A percentile compares a stretch with the other conserved stretches of the same genome.
These are phyloP conservation scores for Jatropha curcas DNA, from an alignment of 345 rosid genomes.

Conservation along the genomic window DNA sequence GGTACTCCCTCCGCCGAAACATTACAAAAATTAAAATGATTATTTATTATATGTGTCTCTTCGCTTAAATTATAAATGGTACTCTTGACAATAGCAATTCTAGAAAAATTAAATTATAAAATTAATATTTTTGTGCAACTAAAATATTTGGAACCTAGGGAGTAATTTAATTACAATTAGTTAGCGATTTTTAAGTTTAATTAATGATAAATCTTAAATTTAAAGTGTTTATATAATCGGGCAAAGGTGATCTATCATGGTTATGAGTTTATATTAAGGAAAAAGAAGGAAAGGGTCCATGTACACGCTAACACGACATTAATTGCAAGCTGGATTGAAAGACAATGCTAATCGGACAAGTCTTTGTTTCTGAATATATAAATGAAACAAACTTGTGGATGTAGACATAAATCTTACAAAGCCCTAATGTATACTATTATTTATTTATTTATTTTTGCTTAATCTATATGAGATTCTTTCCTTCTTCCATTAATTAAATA, in stretches of 20 bases:
- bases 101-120: too few relatives aligned
- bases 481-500: background rate
- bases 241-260: background rate
- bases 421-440: background rate
- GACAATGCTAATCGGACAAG: background rate
- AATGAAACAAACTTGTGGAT: background rate
- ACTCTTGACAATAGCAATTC: too few relatives aligned
- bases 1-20: background rate
- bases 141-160: too few relatives aligned
- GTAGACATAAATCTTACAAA: background rate
- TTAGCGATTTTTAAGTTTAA: too few relatives aligned
- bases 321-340: slow-evolving; percentile 15
- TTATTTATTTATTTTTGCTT: background rate
- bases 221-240: too few relatives aligned
- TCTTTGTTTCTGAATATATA: background rate
- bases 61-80: too few relatives aligned
- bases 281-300: background rate
- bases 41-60: too few relatives aligned
- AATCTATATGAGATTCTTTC: background rate
- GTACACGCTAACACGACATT: background rate
- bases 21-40: background rate
- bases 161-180: too few relatives aligned
- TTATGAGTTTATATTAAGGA: background rate
- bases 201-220: too few relatives aligned
- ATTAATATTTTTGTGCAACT: too few relatives aligned